phyloP scores from a whole-genome alignment of 2,329 filamentous ascomycete genomes.

The Dactylellina cionopaga region DNA sequence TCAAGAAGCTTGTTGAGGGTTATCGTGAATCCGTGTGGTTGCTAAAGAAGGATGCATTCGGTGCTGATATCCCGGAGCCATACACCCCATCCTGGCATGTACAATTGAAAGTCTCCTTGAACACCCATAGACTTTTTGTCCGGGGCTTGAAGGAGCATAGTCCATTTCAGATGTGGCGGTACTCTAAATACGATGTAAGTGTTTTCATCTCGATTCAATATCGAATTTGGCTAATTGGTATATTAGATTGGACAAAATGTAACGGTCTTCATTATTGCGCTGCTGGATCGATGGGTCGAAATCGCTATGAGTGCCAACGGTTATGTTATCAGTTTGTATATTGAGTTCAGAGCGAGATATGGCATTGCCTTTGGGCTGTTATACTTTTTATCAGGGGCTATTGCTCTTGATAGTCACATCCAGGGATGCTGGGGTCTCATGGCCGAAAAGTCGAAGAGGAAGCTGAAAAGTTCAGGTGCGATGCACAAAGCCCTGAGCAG shows the following conservation, averaged over 20 bases:
- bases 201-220: background rate
- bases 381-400: conserved; percentile 62
- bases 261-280: conserved; percentile 61
- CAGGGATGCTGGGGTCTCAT: conserved; percentile 60
- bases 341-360: conserved; percentile 58
- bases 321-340: conserved; percentile 58
- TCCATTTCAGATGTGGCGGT: conserved; percentile 60
- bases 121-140: conserved; percentile 59
- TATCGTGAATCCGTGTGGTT: conserved; percentile 58
- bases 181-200: conserved; percentile 59
- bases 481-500: conserved; percentile 32
- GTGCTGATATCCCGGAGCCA: conserved; percentile 57
- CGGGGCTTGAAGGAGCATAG: conserved; percentile 62
- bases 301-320: conserved; percentile 59
- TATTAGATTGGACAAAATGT: conserved; percentile 59
- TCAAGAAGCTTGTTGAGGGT: conserved; percentile 37
- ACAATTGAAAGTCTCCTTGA: conserved; percentile 59
- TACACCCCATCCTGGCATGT: conserved; percentile 61
- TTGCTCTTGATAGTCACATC: conserved; percentile 60
- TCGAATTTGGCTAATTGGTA: background rate
- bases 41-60: conserved; percentile 59
- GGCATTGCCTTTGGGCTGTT: conserved; percentile 61
- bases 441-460: conserved; percentile 59
- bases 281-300: conserved; percentile 62
- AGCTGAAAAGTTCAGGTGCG: conserved; percentile 54